phyloP scores from a whole-genome alignment of 1,139 yeast species.

The Geotrichum citri-aurantii region DNA sequence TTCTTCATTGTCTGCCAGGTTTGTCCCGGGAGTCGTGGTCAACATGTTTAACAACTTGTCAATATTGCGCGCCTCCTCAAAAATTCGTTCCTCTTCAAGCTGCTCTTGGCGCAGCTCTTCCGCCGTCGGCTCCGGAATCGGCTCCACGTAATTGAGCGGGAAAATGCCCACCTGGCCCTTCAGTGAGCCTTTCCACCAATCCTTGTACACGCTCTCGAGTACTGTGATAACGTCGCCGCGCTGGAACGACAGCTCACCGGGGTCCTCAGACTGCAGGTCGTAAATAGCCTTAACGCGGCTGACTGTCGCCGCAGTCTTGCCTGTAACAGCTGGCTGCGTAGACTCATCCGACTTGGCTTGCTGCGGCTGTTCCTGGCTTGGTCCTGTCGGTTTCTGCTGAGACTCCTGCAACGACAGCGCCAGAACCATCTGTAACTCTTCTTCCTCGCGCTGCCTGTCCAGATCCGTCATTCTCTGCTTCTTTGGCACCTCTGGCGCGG shows the following conservation, averaged over 20 bases:
- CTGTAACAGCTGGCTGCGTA: conserved; percentile 14
- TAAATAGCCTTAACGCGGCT: conserved; percentile 78
- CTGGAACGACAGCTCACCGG: conserved; percentile 41
- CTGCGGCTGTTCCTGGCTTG: conserved; percentile 21
- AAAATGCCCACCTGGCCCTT: conserved; percentile 80
- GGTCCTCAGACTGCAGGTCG: conserved; percentile 60
- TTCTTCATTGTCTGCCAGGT: conserved; percentile 41
- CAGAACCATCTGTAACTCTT: conserved; percentile 71
- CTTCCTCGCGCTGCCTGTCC: conserved; percentile 62
- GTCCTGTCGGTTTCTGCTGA: neutral
- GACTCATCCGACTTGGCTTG: neutral
- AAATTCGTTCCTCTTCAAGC: conserved; percentile 42
- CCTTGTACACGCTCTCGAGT: conserved; percentile 80
- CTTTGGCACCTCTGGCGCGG: conserved; percentile 55
- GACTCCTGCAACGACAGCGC: conserved; percentile 67
- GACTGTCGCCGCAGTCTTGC: conserved; percentile 41
- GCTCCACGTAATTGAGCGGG: conserved; percentile 87
- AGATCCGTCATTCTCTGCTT: conserved; percentile 47
- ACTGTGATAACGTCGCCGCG: conserved; percentile 57
- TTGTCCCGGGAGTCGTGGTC: conserved; percentile 38
- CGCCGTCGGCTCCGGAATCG: conserved; percentile 60
- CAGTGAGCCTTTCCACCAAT: conserved; percentile 93
- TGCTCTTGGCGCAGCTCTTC: conserved; percentile 45
- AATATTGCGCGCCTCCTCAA: conserved; percentile 49
- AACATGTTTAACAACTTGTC: conserved; percentile 60